Evolutionary conservation across 1,284 basidiomycete genomes (phyloP).

Genomic region (Ganoderma leucocontextum): DNA sequence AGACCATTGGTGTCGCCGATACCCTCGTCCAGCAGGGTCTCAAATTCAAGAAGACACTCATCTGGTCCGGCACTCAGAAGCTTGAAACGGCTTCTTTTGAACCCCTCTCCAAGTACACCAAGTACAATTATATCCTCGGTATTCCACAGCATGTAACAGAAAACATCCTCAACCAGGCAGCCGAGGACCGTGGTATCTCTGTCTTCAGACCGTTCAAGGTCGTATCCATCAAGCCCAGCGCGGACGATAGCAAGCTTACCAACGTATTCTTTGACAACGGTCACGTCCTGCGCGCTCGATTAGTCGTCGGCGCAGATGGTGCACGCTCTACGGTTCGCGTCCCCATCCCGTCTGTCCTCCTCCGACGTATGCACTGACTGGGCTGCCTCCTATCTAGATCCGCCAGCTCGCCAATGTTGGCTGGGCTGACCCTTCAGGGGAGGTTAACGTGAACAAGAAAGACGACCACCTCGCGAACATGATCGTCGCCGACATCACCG

Average conservation of each 20-base stretch:
- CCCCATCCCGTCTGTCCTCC: conserved; percentile 1
- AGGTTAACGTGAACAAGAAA: conserved; percentile 7
- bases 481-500: conserved; percentile 44
- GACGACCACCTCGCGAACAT: conserved; percentile 35
- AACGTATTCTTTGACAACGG: conserved; percentile 61
- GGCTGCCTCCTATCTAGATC: conserved; percentile 28
- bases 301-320: conserved; percentile 66
- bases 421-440: conserved; percentile 40
- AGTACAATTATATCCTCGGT: conserved; percentile 52
- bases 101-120: conserved; percentile 47
- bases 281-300: conserved; percentile 51
- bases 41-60: conserved; percentile 36
- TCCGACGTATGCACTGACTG: background rate
- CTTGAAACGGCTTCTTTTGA: conserved; percentile 46
- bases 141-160: conserved; percentile 61
- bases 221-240: conserved; percentile 35
- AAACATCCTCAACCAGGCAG: conserved; percentile 46
- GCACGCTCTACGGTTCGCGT: conserved; percentile 56
- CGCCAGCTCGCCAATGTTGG: conserved; percentile 37
- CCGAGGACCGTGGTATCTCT: conserved; percentile 44
- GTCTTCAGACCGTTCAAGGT: conserved; percentile 49
- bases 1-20: conserved; percentile 54
- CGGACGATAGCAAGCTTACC: conserved; percentile 33
- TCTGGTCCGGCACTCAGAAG: conserved; percentile 44
- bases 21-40: conserved; percentile 49